These are phyloP conservation scores for Dendrobium catenatum DNA, from an alignment of 106 monocot genomes.

Conservation along the genomic window DNA sequence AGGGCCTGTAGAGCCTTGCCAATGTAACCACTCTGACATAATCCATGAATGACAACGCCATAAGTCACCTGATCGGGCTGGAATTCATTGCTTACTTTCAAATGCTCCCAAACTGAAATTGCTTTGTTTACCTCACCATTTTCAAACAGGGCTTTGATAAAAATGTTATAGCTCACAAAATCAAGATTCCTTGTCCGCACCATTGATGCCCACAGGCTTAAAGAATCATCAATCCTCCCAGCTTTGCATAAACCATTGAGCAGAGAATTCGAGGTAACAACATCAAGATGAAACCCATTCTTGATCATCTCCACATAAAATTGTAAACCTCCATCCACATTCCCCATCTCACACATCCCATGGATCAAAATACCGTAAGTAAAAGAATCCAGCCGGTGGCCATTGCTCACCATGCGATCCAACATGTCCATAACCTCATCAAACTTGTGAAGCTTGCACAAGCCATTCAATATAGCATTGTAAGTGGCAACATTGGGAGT, in stretches of 20 bases:
- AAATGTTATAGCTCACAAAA: slow-evolving; percentile 61
- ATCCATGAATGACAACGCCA: slow-evolving; percentile 72
- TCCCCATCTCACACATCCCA: slow-evolving; percentile 53
- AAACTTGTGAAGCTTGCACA: slow-evolving; percentile 63
- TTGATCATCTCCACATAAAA: slow-evolving; percentile 60
- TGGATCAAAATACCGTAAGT: slow-evolving; percentile 71
- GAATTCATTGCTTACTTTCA: slow-evolving; percentile 28
- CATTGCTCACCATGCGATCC: slow-evolving; percentile 26
- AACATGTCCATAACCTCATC: slow-evolving; percentile 27
- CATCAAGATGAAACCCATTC: slow-evolving; percentile 48
- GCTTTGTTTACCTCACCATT: slow-evolving; percentile 50
- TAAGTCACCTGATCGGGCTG: slow-evolving; percentile 43
- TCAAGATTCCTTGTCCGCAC: slow-evolving; percentile 15
- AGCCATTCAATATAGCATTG: slow-evolving; percentile 67
- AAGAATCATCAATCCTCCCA: slow-evolving; percentile 40
- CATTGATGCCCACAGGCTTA: slow-evolving; percentile 55
- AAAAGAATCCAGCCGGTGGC: slow-evolving; percentile 44
- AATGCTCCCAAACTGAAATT: slow-evolving; percentile 36
- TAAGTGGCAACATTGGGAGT: slow-evolving; percentile 63
- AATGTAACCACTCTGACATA: slow-evolving; percentile 59
- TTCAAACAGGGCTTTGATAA: slow-evolving; percentile 69
- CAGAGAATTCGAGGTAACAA: slow-evolving; percentile 57
- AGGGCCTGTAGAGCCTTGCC: slow-evolving; percentile 60
- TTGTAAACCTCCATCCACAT: slow-evolving; percentile 45
- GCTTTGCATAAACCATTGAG: slow-evolving; percentile 51